Evolutionary conservation across 345 rosid species (phyloP).

Genomic region (Gossypium stocksii): DNA sequence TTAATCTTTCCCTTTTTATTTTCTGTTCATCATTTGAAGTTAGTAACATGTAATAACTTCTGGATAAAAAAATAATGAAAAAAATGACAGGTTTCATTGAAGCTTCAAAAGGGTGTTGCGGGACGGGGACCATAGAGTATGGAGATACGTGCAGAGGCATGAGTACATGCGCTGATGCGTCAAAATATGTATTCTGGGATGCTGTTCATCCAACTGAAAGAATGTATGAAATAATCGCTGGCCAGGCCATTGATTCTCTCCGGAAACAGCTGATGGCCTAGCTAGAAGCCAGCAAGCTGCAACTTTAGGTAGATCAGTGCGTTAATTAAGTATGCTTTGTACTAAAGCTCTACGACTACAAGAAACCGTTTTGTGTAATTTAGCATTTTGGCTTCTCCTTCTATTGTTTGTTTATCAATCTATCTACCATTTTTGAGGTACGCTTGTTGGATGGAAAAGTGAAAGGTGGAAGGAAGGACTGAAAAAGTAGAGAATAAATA

Average conservation of each 20-base stretch:
- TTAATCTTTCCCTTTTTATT: neutral
- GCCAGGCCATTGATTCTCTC: constrained; percentile 38
- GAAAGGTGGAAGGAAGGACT: too few relatives aligned
- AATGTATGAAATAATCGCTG: constrained; percentile 65
- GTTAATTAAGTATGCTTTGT: neutral
- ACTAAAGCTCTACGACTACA: neutral
- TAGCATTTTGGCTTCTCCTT: neutral
- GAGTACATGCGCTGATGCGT: constrained; percentile 54
- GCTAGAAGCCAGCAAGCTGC: neutral
- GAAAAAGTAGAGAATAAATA: too few relatives aligned
- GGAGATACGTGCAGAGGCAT: constrained; percentile 66
- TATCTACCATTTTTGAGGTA: neutral
- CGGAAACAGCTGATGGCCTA: constrained; percentile 3
- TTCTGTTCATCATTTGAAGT: neutral
- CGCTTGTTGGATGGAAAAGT: too few relatives aligned
- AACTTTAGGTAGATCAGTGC: too few relatives aligned
- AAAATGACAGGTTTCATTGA: constrained; percentile 49
- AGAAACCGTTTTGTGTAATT: neutral
- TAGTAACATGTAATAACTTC: neutral
- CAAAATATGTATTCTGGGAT: constrained; percentile 73
- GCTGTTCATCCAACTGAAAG: constrained; percentile 79
- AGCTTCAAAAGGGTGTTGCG: constrained; percentile 66
- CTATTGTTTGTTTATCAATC: neutral
- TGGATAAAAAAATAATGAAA: neutral
- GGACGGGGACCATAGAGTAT: constrained; percentile 62